A percentile compares a stretch with the other conserved stretches of the same genome.
Evolutionary conservation across 257 asterid genomes (phyloP).

Genomic region (Solanum sitiens): DNA sequence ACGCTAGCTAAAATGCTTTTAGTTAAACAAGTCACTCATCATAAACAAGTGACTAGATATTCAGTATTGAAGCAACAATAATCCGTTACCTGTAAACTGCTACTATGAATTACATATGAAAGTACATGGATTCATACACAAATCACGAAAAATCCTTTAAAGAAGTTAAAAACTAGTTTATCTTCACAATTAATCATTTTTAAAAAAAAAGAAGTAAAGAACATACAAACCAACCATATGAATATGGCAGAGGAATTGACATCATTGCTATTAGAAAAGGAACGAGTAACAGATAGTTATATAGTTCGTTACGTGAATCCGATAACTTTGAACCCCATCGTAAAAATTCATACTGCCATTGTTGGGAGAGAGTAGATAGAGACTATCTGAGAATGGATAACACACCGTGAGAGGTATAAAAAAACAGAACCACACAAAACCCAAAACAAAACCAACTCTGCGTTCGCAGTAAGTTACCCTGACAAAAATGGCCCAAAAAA

Average conservation of each 20-base stretch:
- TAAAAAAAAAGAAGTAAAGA: background rate
- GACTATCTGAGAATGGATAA: background rate
- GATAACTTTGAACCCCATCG: background rate
- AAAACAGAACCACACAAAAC: constrained; percentile 6
- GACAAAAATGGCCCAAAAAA: background rate
- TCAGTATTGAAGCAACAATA: background rate
- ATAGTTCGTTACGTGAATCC: background rate
- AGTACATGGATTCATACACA: background rate
- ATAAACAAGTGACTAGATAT: no score
- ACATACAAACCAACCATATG: background rate
- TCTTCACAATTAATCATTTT: background rate
- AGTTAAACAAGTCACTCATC: background rate
- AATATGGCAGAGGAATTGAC: background rate
- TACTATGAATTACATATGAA: background rate
- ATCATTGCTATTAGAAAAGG: background rate
- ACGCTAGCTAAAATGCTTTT: background rate
- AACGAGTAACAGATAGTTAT: background rate
- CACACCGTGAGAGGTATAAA: background rate
- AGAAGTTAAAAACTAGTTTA: no score
- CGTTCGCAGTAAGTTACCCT: background rate
- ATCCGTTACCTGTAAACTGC: background rate
- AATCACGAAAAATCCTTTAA: background rate
- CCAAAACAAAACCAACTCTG: no score
- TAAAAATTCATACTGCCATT: background rate
- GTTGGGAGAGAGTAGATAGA: background rate